These are phyloP conservation scores for Acanthamoeba sp. DNA, from an alignment of 208 protist genomes.

Conservation along the genomic window DNA sequence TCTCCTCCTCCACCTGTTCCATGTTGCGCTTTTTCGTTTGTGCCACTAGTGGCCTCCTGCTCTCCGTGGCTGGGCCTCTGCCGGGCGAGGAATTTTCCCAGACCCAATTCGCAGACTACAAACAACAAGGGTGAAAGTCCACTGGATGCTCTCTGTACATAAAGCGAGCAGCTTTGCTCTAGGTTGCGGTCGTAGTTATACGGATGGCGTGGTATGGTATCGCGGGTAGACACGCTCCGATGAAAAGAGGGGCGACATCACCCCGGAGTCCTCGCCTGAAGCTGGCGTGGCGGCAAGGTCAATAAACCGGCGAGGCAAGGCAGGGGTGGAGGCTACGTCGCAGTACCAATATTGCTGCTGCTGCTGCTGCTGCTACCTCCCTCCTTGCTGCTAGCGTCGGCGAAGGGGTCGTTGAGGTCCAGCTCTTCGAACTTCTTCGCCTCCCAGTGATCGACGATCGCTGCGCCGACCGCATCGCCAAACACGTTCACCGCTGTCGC, in stretches of 20 bases:
- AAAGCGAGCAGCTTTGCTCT: too few species aligned
- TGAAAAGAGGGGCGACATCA: constrained; percentile 5
- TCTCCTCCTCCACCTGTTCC: neutral
- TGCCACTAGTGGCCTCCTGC: too few species aligned
- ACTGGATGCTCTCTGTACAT: too few species aligned
- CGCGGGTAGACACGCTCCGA: constrained; percentile 8
- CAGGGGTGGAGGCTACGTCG: neutral
- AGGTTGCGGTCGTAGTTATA: neutral
- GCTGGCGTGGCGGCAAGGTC: too few species aligned
- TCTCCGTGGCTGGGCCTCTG: too few species aligned
- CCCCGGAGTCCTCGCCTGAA: neutral
- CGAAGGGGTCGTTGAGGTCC: neutral
- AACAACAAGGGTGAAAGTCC: too few species aligned
- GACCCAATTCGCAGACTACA: too few species aligned
- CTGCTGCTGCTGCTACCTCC: neutral
- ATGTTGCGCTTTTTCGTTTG: neutral
- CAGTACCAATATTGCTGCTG: neutral
- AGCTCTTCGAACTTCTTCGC: constrained; percentile 39
- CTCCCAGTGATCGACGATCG: constrained; percentile 58
- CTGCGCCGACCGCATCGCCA: constrained; percentile 4
- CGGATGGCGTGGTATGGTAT: neutral
- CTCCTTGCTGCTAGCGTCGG: neutral
- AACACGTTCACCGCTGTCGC: constrained; percentile 49
- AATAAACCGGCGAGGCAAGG: too few species aligned
- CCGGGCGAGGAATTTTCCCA: too few species aligned